Evolutionary conservation across 2,329 filamentous ascomycete genomes (phyloP).

Genomic region (Talaromyces sp.): DNA sequence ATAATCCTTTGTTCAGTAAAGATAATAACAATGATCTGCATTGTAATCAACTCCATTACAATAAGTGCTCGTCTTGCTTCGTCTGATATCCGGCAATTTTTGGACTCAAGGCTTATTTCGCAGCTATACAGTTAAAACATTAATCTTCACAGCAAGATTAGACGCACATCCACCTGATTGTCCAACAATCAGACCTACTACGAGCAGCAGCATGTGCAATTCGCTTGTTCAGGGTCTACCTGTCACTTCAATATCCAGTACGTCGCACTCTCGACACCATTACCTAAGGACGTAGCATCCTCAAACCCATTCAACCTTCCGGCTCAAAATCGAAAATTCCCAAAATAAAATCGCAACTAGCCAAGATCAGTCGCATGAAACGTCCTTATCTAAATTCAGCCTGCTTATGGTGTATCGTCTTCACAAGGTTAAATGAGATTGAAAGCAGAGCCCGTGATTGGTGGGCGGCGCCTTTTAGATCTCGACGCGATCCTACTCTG

Average conservation of each 20-base stretch:
- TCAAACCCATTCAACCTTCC: background rate
- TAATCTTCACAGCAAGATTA: too few species aligned
- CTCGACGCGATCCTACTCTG: conserved; percentile 14
- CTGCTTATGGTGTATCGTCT: background rate
- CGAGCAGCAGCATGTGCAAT: background rate
- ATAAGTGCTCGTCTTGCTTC: background rate
- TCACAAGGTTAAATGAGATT: background rate
- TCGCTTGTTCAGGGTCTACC: background rate
- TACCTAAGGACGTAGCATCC: background rate
- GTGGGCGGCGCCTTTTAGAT: background rate
- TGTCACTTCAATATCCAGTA: background rate
- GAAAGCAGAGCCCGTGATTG: background rate
- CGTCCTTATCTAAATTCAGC: background rate
- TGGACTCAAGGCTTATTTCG: background rate
- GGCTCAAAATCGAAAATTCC: background rate
- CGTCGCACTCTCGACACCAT: background rate
- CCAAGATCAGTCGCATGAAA: background rate
- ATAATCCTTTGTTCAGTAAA: too few species aligned
- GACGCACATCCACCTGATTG: background rate
- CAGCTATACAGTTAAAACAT: background rate
- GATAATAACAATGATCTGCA: too few species aligned
- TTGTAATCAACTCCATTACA: too few species aligned
- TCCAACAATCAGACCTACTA: background rate
- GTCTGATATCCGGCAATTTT: too few species aligned
- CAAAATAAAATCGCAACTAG: background rate